Percentiles rank a stretch among this genome's conserved stretches.
phyloP scores from a whole-genome alignment of 179 eudicot species.

The Silene vulgaris region DNA sequence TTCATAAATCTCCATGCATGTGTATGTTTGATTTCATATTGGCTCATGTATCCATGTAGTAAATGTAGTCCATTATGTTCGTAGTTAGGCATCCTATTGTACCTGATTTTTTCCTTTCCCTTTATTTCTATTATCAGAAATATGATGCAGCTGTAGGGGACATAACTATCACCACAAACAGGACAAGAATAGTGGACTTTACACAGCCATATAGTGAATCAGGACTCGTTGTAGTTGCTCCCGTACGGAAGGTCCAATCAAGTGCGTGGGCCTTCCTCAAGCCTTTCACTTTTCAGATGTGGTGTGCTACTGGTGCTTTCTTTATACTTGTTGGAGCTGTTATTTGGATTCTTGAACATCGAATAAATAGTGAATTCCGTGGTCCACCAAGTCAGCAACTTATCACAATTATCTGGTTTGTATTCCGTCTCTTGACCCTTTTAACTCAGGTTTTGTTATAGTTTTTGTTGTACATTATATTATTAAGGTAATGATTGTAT shows the following conservation, averaged over 20 bases:
- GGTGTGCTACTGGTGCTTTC: constrained; percentile 59
- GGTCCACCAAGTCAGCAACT: constrained; percentile 73
- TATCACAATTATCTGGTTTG: constrained; percentile 54
- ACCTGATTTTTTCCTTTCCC: background rate
- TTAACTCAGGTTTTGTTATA: background rate
- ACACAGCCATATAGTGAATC: constrained; percentile 77
- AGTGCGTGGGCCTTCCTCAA: constrained; percentile 74
- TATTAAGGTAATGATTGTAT: background rate
- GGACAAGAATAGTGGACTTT: constrained; percentile 73
- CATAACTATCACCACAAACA: constrained; percentile 55
- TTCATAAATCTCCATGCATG: background rate
- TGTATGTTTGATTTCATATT: background rate
- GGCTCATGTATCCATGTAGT: background rate
- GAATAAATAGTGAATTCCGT: constrained; percentile 63
- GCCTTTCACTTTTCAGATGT: constrained; percentile 66
- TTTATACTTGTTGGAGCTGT: constrained; percentile 63
- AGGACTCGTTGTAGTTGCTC: constrained; percentile 62
- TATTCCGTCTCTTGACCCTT: constrained; percentile 13
- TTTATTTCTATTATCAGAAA: constrained; percentile 38
- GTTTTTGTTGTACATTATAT: background rate
- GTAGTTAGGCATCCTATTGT: background rate
- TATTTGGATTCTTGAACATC: constrained; percentile 84
- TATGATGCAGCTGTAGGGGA: constrained; percentile 85
- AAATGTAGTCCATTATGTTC: background rate
- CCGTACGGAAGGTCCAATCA: constrained; percentile 44